A percentile compares a stretch with the other conserved stretches of the same genome.
Evolutionary conservation across 73 alveolate species (phyloP).

Genomic region (Stentor roeselii): DNA sequence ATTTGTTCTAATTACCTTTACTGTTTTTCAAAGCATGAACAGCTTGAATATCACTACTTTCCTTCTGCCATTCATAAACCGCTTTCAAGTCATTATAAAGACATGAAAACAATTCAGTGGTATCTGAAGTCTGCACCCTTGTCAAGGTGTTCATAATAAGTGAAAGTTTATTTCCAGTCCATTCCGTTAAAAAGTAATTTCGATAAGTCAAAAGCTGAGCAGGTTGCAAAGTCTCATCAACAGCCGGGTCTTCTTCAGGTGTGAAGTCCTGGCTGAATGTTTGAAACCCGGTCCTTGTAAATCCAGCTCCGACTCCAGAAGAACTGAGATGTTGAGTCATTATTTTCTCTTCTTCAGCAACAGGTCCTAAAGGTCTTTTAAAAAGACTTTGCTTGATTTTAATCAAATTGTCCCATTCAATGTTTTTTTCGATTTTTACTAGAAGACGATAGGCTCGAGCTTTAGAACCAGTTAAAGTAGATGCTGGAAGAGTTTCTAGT

Average conservation of each 20-base stretch:
- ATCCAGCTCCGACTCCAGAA: neutral
- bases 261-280: neutral
- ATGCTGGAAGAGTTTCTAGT: conserved; percentile 35
- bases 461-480: conserved; percentile 38
- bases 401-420: conserved; percentile 51
- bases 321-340: neutral
- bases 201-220: neutral
- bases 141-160: neutral
- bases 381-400: conserved; percentile 41
- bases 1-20: conserved; percentile 1
- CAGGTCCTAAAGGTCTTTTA: conserved; percentile 33
- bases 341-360: conserved; percentile 31
- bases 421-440: conserved; percentile 54
- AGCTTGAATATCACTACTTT: conserved; percentile 27
- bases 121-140: neutral
- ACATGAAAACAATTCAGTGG: conserved; percentile 31
- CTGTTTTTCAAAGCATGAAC: conserved; percentile 20
- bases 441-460: conserved; percentile 46
- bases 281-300: neutral
- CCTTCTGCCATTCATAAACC: conserved; percentile 57
- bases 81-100: conserved; percentile 49
- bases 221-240: neutral
- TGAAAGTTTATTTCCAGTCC: neutral
- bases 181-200: neutral
- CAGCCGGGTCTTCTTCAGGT: neutral